Evolutionary conservation across 139 green algal genomes (phyloP).

Genomic region (Chlorella ohadii): DNA sequence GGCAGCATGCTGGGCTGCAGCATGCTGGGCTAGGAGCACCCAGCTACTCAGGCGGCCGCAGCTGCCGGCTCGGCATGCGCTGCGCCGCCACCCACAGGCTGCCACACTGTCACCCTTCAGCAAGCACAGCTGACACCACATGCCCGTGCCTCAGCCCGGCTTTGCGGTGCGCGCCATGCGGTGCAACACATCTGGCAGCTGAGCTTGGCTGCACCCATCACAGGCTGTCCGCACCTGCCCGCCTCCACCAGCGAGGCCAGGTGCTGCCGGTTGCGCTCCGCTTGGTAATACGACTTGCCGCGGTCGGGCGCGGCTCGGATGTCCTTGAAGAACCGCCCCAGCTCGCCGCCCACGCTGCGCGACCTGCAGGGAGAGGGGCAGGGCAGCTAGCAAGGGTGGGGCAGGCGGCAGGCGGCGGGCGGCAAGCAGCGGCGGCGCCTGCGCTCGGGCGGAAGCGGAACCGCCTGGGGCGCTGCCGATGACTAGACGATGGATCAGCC

Average conservation of each 20-base stretch:
- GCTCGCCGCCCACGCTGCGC: not conserved
- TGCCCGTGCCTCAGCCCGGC: no score
- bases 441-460: not conserved
- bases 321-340: constrained; percentile 33
- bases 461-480: not conserved
- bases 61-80: no score
- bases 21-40: no score
- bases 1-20: no score
- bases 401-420: not conserved
- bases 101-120: no score
- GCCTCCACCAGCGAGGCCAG: constrained; percentile 18
- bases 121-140: no score
- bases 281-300: constrained; percentile 13
- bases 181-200: no score
- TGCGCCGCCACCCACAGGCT: no score
- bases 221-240: constrained; percentile 11
- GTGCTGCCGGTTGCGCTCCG: constrained; percentile 12
- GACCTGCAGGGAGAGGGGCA: not conserved
- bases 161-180: no score
- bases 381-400: not conserved
- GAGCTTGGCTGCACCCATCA: no score
- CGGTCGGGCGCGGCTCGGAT: constrained; percentile 14
- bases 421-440: not conserved
- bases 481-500: not conserved
- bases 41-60: no score